Evolutionary conservation across 2,329 filamentous ascomycete genomes (phyloP).

Genomic region (Fusarium sp.): DNA sequence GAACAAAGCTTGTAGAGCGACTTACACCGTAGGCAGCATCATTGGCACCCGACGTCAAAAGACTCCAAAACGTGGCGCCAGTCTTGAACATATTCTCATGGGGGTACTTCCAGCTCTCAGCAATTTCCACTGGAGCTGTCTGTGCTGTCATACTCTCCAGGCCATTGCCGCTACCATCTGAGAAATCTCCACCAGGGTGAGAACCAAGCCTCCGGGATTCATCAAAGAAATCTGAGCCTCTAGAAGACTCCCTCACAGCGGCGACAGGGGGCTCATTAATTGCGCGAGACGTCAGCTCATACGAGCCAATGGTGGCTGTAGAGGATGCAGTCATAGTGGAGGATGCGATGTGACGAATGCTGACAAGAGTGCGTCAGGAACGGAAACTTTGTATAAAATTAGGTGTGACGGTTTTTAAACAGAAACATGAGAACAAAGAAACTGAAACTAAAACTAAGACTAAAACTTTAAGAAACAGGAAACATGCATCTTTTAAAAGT

Average conservation of each 20-base stretch:
- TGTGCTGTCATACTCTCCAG: conserved; percentile 20
- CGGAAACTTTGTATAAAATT: conserved; percentile 7
- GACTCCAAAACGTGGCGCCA: conserved; percentile 66
- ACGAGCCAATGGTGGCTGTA: conserved; percentile 36
- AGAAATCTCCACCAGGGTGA: background rate
- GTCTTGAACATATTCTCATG: conserved; percentile 59
- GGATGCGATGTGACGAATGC: conserved; percentile 4
- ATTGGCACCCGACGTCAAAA: conserved; percentile 68
- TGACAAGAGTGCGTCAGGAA: conserved; percentile 17
- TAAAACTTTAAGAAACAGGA: background rate
- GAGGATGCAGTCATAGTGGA: conserved; percentile 27
- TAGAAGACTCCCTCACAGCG: conserved; percentile 1
- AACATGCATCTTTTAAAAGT: background rate
- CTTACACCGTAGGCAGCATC: conserved; percentile 69
- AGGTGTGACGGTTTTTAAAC: background rate
- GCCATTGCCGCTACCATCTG: conserved; percentile 1
- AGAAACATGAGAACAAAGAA: background rate
- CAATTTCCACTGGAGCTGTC: background rate
- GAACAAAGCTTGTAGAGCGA: background rate
- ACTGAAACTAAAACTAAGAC: too few relatives aligned
- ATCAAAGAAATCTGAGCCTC: background rate
- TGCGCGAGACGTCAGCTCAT: conserved; percentile 30
- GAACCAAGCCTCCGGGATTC: conserved; percentile 11
- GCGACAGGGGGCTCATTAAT: conserved; percentile 8
- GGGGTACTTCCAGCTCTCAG: conserved; percentile 41